Evolutionary conservation across 2,329 filamentous ascomycete species (phyloP).

Genomic region (Capronia epimyces): DNA sequence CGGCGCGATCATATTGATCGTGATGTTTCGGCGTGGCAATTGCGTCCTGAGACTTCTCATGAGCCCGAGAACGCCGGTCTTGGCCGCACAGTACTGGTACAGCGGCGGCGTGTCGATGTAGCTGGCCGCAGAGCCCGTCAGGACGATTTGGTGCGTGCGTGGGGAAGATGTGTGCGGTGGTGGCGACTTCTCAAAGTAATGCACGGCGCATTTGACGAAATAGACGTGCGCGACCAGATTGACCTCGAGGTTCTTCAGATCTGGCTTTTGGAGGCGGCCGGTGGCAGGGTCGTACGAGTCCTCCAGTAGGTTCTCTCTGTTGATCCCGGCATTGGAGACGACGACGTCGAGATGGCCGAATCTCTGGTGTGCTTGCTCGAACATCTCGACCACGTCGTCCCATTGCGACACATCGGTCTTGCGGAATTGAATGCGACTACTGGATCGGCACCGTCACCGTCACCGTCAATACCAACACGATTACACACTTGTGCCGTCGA

Average conservation of each 20-base stretch:
- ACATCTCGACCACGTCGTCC: slow-evolving; percentile 21
- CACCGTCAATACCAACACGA: too few species aligned
- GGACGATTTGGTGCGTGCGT: slow-evolving; percentile 4
- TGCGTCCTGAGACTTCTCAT: slow-evolving; percentile 27
- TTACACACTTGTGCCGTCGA: too few species aligned
- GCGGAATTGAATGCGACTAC: too few species aligned
- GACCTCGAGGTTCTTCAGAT: slow-evolving; percentile 27
- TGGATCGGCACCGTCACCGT: slow-evolving; percentile 26
- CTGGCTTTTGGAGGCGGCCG: slow-evolving; percentile 5
- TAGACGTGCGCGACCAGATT: slow-evolving; percentile 27
- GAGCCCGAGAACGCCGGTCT: slow-evolving; percentile 30
- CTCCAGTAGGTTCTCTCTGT: slow-evolving; percentile 19
- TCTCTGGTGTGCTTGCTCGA: slow-evolving; percentile 20
- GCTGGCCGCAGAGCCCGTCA: slow-evolving; percentile 9
- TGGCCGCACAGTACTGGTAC: slow-evolving; percentile 17
- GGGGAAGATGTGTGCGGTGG: too few species aligned
- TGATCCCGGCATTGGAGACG: slow-evolving; percentile 29
- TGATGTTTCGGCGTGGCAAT: slow-evolving; percentile 13
- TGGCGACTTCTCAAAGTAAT: slow-evolving; percentile 24
- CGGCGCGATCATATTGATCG: slow-evolving; percentile 21
- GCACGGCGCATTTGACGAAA: slow-evolving; percentile 25
- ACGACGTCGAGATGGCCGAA: slow-evolving; percentile 29
- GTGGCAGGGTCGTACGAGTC: background rate
- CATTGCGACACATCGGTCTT: slow-evolving; percentile 10
- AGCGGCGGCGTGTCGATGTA: slow-evolving; percentile 11